A percentile compares a stretch with the other conserved stretches of the same genome.
Conservation (phyloP, 2,329 filamentous ascomycete species). For the Colletotrichum sp. region DNA sequence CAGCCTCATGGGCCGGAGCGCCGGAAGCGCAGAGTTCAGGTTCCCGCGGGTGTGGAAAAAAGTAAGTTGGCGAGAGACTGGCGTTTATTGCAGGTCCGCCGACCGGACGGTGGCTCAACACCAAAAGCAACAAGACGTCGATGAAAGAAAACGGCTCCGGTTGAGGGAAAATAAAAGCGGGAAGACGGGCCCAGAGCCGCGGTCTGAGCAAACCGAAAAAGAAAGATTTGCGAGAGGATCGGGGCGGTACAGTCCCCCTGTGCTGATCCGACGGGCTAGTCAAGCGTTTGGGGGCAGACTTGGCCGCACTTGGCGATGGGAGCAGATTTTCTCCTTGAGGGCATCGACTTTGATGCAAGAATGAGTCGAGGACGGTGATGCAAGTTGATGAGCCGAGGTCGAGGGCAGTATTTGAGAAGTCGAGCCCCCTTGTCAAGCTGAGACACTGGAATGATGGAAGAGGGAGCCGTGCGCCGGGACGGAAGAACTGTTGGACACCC, state of each 20-base stretch:
- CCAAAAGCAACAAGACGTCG: background rate
- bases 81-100: background rate
- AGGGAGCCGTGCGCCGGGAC: slow-evolving; percentile 4
- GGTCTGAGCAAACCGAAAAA: background rate
- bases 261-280: background rate
- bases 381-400: background rate
- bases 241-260: background rate
- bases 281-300: background rate
- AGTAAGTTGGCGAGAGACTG: background rate
- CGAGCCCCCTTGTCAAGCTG: background rate
- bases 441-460: background rate
- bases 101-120: background rate
- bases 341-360: background rate
- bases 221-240: background rate
- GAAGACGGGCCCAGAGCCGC: background rate
- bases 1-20: background rate
- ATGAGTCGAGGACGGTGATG: background rate
- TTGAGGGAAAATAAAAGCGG: background rate
- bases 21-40: background rate
- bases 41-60: background rate
- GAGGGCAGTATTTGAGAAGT: background rate
- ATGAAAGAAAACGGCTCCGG: background rate
- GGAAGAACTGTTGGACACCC: background rate
- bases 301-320: background rate
- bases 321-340: background rate